These are phyloP conservation scores for Biscutella auriculata DNA, from an alignment of 441 rosid genomes.

Conservation along the genomic window DNA sequence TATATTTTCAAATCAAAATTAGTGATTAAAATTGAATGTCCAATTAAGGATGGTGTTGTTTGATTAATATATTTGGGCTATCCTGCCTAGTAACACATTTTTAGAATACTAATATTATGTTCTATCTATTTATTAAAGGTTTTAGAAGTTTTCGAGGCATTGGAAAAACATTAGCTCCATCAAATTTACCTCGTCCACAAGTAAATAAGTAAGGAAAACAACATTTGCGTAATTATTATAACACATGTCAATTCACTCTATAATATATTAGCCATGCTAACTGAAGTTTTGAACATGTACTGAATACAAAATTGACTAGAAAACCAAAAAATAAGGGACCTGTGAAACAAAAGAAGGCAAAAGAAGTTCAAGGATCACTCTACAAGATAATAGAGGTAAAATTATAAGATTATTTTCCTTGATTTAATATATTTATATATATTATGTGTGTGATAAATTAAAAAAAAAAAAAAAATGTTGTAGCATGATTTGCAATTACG, in stretches of 20 bases:
- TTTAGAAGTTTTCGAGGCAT: background rate
- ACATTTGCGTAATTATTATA: too few relatives aligned
- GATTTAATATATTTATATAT: background rate
- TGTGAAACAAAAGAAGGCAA: constrained; percentile 8
- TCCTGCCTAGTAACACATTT: too few relatives aligned
- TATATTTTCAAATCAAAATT: too few relatives aligned
- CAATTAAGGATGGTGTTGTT: too few relatives aligned
- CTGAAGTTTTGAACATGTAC: background rate
- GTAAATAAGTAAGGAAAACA: constrained; percentile 13
- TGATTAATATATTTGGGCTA: too few relatives aligned
- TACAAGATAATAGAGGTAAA: constrained; percentile 15
- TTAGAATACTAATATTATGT: too few relatives aligned
- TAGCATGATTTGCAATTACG: constrained; percentile 4
- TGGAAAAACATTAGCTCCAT: background rate
- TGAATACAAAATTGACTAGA: constrained; percentile 1
- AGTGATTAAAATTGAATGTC: too few relatives aligned
- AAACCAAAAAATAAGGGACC: background rate
- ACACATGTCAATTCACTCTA: background rate
- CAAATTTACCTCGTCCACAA: background rate
- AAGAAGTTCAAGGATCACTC: constrained; percentile 16
- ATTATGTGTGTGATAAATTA: too few relatives aligned
- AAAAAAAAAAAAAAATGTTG: background rate
- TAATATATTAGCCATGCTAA: background rate
- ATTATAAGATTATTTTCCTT: background rate
- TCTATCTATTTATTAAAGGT: constrained; percentile 3